Conservation (phyloP, 179 eudicot species). For the Nepenthes alata region DNA sequence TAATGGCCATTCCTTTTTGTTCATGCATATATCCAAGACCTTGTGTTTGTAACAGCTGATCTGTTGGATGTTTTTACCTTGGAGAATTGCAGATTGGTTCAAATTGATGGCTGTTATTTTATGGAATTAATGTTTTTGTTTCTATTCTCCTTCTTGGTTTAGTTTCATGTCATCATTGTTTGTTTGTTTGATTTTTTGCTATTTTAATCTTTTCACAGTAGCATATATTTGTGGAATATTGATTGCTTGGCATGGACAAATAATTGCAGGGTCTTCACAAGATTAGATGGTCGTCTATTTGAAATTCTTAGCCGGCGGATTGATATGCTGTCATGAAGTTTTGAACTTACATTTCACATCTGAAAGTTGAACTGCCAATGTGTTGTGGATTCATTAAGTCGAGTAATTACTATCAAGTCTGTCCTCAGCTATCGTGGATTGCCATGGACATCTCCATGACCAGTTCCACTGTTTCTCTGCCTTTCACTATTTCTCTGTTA, state of each 20-base stretch:
- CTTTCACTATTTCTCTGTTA: no score
- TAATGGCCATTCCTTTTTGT: no score
- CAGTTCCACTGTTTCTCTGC: background rate
- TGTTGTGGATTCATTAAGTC: constrained; percentile 71
- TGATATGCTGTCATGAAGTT: constrained; percentile 94
- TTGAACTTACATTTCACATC: constrained; percentile 75
- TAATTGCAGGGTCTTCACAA: constrained; percentile 93
- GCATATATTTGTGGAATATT: constrained; percentile 32
- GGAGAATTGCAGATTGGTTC: constrained; percentile 7
- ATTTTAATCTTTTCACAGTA: constrained; percentile 12
- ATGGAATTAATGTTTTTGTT: constrained; percentile 2
- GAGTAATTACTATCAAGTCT: constrained; percentile 33
- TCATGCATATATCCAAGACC: no score
- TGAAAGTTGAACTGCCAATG: constrained; percentile 78
- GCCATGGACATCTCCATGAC: constrained; percentile 22
- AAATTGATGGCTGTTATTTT: background rate
- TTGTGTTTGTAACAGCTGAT: constrained; percentile 3
- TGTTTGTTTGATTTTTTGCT: background rate
- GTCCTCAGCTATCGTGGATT: constrained; percentile 42
- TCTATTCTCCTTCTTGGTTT: constrained; percentile 6
- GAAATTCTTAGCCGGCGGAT: constrained; percentile 97
- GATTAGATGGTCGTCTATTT: constrained; percentile 79
- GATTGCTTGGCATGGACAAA: constrained; percentile 77
- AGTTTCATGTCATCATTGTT: background rate
- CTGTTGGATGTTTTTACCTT: constrained; percentile 3